phyloP scores from a whole-genome alignment of 176 grass and related monocot genomes.

The Zizania latifolia region DNA sequence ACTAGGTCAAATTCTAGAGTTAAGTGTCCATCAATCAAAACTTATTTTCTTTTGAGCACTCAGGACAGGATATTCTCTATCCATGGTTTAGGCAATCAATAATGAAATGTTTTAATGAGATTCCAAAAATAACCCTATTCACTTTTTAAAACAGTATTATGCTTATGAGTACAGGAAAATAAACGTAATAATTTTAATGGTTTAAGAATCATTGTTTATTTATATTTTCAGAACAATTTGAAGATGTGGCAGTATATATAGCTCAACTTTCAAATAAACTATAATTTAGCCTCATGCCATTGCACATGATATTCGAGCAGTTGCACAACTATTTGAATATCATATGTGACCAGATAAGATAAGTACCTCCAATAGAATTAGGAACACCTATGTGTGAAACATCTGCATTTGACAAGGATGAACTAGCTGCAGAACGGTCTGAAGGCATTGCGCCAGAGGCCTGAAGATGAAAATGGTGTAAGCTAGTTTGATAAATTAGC shows the following conservation, averaged over 20 bases:
- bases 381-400: not conserved
- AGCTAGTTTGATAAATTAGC: not conserved
- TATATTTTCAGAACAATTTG: not conserved
- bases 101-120: not conserved
- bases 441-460: conserved; percentile 32
- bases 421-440: conserved; percentile 18
- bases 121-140: not conserved
- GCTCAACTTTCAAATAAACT: not conserved
- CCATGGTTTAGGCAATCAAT: not conserved
- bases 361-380: conserved; percentile 37
- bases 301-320: not conserved
- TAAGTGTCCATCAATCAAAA: not conserved
- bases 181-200: not conserved
- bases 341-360: not conserved
- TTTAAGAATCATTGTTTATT: not conserved
- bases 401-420: conserved; percentile 23
- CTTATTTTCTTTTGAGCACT: not conserved
- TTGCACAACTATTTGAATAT: conserved; percentile 17
- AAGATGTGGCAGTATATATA: not conserved
- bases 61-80: not conserved
- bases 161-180: not conserved
- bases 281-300: not conserved
- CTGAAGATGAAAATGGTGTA: conserved; percentile 31
- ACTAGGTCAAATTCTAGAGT: not conserved
- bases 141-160: not conserved